Percentiles rank a stretch among this genome's conserved stretches.
Conservation (phyloP, 2,329 filamentous ascomycete species). For the Phialemoniopsis sp. region DNA sequence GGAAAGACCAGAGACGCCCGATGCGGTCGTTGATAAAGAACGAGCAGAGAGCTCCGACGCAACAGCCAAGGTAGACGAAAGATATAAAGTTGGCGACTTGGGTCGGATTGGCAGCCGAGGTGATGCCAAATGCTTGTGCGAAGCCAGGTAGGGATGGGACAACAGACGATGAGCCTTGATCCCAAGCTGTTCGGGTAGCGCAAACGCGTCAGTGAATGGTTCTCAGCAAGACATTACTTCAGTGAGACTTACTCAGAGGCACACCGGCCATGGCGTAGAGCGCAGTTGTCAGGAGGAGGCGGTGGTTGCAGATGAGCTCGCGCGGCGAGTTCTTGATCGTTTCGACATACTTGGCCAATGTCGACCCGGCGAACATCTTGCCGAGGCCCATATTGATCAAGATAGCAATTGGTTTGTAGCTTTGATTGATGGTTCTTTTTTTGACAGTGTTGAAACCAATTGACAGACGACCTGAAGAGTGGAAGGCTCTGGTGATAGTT, state of each 20-base stretch:
- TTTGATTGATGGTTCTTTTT: too few relatives aligned
- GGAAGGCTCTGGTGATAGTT: too few relatives aligned
- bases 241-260: constrained; percentile 12
- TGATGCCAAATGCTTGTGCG: constrained; percentile 6
- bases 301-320: constrained; percentile 10
- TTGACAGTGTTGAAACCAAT: too few relatives aligned
- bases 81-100: constrained; percentile 9
- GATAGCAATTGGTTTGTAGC: too few relatives aligned
- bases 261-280: constrained; percentile 14
- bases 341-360: constrained; percentile 7
- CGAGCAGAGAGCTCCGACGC: constrained; percentile 20
- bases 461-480: too few relatives aligned
- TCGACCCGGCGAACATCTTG: too few relatives aligned
- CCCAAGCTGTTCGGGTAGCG: constrained; percentile 9
- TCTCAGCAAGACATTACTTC: too few relatives aligned
- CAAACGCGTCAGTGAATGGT: too few relatives aligned
- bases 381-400: too few relatives aligned
- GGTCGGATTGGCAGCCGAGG: constrained; percentile 8
- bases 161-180: constrained; percentile 9
- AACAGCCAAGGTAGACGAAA: constrained; percentile 5
- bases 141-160: constrained; percentile 9
- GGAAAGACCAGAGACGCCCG: constrained; percentile 31
- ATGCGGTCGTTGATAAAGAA: constrained; percentile 33
- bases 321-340: constrained; percentile 11
- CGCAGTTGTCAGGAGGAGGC: constrained; percentile 9